Evolutionary conservation across 148 eudicot species (phyloP).

Genomic region (Rhododendron simsii): DNA sequence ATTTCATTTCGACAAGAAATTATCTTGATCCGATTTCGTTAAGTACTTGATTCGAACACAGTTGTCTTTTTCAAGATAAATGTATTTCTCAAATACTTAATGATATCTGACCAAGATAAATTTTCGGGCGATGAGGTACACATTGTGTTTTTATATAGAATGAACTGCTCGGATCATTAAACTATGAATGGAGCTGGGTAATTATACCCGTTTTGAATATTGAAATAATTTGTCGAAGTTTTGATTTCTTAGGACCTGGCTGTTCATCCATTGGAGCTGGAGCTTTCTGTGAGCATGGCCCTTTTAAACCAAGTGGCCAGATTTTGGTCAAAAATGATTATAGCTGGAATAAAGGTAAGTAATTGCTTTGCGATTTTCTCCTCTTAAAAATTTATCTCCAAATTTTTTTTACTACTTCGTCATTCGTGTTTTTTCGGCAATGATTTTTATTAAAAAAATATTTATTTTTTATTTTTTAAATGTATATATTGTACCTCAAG

Average conservation of each 20-base stretch:
- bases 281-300: slow-evolving; percentile 77
- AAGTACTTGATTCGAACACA: background rate
- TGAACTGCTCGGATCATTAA: background rate
- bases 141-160: background rate
- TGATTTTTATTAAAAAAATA: no score
- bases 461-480: no score
- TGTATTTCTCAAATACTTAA: background rate
- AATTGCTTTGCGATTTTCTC: no score
- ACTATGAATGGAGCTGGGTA: background rate
- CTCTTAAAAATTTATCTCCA: no score
- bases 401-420: no score
- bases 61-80: no score
- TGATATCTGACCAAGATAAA: background rate
- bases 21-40: background rate
- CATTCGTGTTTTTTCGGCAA: no score
- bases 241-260: slow-evolving; percentile 54
- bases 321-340: slow-evolving; percentile 48
- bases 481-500: no score
- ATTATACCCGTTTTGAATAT: background rate
- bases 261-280: slow-evolving; percentile 85
- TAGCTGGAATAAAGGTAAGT: slow-evolving; percentile 81
- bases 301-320: slow-evolving; percentile 54
- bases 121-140: background rate
- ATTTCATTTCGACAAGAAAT: background rate
- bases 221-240: background rate